These are phyloP conservation scores for Aspergillus phoenicis DNA, from an alignment of 2,329 filamentous ascomycete genomes.

Conservation along the genomic window DNA sequence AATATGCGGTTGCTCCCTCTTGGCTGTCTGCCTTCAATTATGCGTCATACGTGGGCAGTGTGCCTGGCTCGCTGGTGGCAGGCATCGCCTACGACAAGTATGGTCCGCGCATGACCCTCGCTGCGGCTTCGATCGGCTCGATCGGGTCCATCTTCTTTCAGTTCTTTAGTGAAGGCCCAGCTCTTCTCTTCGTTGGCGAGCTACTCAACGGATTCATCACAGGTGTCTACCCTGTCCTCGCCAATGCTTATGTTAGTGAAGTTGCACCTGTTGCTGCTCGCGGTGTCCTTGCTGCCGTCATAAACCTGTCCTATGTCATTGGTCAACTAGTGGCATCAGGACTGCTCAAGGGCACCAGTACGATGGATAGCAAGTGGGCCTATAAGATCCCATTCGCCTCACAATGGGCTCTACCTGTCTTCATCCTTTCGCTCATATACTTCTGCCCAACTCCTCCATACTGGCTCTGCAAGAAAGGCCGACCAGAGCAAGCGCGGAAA, in stretches of 20 bases:
- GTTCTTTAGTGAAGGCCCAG: conserved; percentile 50
- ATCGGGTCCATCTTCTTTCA: conserved; percentile 45
- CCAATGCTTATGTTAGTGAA: conserved; percentile 46
- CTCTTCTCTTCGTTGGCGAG: conserved; percentile 48
- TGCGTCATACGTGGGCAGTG: background rate
- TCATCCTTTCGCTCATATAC: conserved; percentile 45
- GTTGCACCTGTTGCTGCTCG: conserved; percentile 43
- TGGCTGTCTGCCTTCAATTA: conserved; percentile 1
- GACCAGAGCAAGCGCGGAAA: conserved; percentile 46
- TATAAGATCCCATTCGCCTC: conserved; percentile 53
- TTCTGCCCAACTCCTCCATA: conserved; percentile 52
- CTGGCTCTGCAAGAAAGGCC: conserved; percentile 50
- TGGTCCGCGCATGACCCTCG: background rate
- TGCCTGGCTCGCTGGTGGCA: background rate
- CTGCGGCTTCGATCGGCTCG: background rate
- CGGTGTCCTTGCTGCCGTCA: conserved; percentile 44
- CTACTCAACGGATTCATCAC: conserved; percentile 53
- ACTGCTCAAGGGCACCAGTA: conserved; percentile 47
- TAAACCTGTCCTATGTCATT: conserved; percentile 47
- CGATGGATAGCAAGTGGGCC: conserved; percentile 48
- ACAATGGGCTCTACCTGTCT: conserved; percentile 54
- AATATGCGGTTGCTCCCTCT: background rate
- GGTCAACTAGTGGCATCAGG: conserved; percentile 52
- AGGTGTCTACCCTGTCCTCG: conserved; percentile 50
- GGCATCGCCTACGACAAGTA: background rate